Conservation (phyloP, 495 filamentous ascomycete genomes). For the Pyronema omphalodes region DNA sequence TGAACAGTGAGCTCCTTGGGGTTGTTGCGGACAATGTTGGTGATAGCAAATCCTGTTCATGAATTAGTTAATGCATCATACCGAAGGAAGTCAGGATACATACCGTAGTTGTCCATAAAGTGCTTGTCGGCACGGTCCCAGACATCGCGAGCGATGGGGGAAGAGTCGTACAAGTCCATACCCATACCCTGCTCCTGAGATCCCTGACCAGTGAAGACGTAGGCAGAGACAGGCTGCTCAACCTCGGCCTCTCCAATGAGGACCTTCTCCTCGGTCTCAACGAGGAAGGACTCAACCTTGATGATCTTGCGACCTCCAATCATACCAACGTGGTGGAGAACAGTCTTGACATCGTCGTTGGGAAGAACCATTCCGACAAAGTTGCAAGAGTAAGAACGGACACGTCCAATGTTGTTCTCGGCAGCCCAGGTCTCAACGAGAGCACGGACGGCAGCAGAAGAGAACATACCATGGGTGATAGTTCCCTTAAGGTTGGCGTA, state of each 20-base stretch:
- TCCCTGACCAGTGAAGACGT: slow-evolving; percentile 96
- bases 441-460: slow-evolving; percentile 89
- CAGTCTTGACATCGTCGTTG: slow-evolving; percentile 84
- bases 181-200: slow-evolving; percentile 99
- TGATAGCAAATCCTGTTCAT: slow-evolving; percentile 65
- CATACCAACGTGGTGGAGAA: slow-evolving; percentile 93
- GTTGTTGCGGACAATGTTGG: slow-evolving; percentile 98
- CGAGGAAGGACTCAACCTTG: slow-evolving; percentile 87
- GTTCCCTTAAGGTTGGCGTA: slow-evolving; percentile 91
- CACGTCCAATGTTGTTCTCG: slow-evolving; percentile 93
- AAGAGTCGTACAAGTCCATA: slow-evolving; percentile 93
- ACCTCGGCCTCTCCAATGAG: slow-evolving; percentile 90
- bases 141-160: slow-evolving; percentile 82
- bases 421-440: slow-evolving; percentile 98
- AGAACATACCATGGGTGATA: slow-evolving; percentile 99
- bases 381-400: slow-evolving; percentile 86
- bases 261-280: slow-evolving; percentile 88
- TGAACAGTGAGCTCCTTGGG: slow-evolving; percentile 97
- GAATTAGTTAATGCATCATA: neutral
- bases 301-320: slow-evolving; percentile 96
- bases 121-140: slow-evolving; percentile 97
- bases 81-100: slow-evolving; percentile 18
- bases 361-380: slow-evolving; percentile 96
- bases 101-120: slow-evolving; percentile 96
- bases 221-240: slow-evolving; percentile 91